Evolutionary conservation across 495 filamentous ascomycete genomes (phyloP), one percentile per base, ranked within the genome.

Genomic region (Aspergillus affinis): DNA sequence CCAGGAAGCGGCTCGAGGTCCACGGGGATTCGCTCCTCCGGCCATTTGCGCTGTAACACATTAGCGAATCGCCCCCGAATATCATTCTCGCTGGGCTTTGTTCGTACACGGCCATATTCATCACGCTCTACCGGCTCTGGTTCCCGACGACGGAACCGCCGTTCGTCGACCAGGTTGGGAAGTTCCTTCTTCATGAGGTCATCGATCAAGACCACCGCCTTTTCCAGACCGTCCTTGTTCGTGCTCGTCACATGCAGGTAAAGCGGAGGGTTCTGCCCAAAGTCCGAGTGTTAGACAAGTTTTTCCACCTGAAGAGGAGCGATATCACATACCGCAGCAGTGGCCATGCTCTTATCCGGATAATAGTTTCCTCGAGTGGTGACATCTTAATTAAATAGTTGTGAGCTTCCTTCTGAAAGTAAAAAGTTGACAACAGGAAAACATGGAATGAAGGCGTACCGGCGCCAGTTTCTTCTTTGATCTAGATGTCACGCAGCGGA

Each of bases 381-480:
- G 83, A 98, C 92, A 96, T 98, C 94, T 98, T 97, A 71, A 75
- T 84, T 69, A 72, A 72, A 70, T 65, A 69, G 66, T 74, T 57
- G 87, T 89, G 78, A 89, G 84, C 80, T 78, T 78, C 69, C 71
- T 77, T 84, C 76, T 79, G 78, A 41, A 71, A 80, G 68, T 76
- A 76, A 56, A 65, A 62, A 61, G 74, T 80, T 82, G 74, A 72
- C 74, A 81, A 66, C 48, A 70, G 47, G 60, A 67, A 57, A 58
- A 69, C 55, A 69, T 75, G 72, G 84, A 76, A 63, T 81, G 75
- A 72, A 80, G 83, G 88, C 94, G 87, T 98, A 98, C 94, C 94
- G 82, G 94, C 93, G 87, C 94, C 94, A 89, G 94, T 97, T 71
- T 97, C 90, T 81, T 98, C 93, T 90, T 97, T 96, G 66, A 98